Percentiles rank a stretch among this genome's conserved stretches.
Conservation (phyloP, 305 asterid genomes). For the Fraxinus xanthoxyloides region DNA sequence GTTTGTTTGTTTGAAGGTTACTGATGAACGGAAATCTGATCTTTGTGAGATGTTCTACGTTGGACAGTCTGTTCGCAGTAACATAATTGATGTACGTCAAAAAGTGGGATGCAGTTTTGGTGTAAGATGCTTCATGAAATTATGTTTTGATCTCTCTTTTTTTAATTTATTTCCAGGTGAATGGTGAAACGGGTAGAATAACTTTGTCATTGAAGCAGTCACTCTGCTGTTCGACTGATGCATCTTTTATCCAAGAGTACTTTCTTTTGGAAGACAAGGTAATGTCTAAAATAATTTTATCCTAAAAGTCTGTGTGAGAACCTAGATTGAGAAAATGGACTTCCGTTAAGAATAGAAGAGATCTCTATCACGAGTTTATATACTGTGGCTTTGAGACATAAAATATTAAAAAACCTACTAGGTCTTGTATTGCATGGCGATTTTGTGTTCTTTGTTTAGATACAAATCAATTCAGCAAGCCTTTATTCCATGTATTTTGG, state of each 20-base stretch:
- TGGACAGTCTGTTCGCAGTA: conserved; percentile 95
- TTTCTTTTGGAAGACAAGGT: conserved; percentile 89
- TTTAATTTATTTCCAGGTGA: conserved; percentile 51
- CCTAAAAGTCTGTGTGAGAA: not conserved
- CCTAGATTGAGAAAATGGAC: conserved; percentile 15
- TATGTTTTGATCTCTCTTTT: conserved; percentile 20
- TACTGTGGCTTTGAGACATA: not conserved
- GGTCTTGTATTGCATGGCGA: not conserved
- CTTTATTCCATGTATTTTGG: not conserved
- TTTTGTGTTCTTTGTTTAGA: not conserved
- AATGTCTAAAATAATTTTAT: conserved; percentile 13
- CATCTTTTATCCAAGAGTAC: conserved; percentile 84
- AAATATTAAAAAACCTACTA: not conserved
- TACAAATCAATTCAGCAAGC: not conserved
- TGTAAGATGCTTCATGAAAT: conserved; percentile 4
- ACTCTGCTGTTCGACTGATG: conserved; percentile 69
- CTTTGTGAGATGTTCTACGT: conserved; percentile 69
- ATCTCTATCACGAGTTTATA: not conserved
- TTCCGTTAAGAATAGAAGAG: not conserved
- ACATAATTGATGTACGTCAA: conserved; percentile 67
- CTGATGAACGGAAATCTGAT: conserved; percentile 64
- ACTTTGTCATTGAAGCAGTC: conserved; percentile 89
- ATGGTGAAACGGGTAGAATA: conserved; percentile 67
- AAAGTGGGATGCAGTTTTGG: conserved; percentile 13
- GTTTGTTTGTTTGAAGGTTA: conserved; percentile 54